Conservation (phyloP, 192 early-diverging fungal genomes). For the Chytriomyces sp. region DNA sequence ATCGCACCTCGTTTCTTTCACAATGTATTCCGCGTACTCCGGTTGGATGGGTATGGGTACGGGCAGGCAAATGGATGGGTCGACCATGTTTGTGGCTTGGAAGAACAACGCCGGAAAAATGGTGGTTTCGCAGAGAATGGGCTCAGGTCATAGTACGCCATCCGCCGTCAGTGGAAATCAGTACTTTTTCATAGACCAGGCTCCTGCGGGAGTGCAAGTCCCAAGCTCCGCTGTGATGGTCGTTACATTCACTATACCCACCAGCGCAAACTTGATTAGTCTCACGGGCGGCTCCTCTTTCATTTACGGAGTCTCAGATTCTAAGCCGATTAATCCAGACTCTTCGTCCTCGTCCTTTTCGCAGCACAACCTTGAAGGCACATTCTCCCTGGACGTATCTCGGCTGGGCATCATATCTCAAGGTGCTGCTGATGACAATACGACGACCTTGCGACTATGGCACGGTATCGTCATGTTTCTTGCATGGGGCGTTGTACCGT, state of each 20-base stretch:
- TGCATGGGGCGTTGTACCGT: constrained; percentile 38
- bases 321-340: constrained; percentile 9
- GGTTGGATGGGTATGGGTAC: constrained; percentile 39
- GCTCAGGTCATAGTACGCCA: constrained; percentile 2
- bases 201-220: not conserved
- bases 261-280: not conserved
- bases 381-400: constrained; percentile 26
- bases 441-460: constrained; percentile 4
- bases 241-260: not conserved
- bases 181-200: not conserved
- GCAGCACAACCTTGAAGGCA: constrained; percentile 23
- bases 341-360: not conserved
- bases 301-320: constrained; percentile 30
- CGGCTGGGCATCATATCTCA: not conserved
- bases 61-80: constrained; percentile 28
- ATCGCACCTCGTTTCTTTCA: not conserved
- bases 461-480: constrained; percentile 38
- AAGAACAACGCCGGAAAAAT: constrained; percentile 22
- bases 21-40: not conserved
- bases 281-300: constrained; percentile 10
- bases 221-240: not conserved
- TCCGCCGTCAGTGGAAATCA: not conserved
- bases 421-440: not conserved
- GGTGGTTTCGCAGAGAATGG: constrained; percentile 28
- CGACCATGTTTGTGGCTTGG: constrained; percentile 37